These are phyloP conservation scores for Lachancea nothofagi DNA, from an alignment of 805 yeast genomes.

Conservation along the genomic window DNA sequence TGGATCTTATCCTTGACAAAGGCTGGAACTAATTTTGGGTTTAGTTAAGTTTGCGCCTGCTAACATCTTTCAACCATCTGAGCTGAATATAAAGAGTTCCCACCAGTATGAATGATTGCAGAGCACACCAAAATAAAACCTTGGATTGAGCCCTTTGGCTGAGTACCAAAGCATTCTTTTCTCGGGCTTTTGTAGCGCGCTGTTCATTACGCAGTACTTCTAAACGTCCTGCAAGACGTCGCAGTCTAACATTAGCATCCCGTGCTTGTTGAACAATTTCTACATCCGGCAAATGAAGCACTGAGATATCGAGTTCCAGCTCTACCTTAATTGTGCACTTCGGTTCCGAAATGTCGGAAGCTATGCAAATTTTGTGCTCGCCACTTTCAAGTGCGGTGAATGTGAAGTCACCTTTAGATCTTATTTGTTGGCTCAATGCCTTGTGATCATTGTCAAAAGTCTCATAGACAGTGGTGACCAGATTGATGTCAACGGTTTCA, in stretches of 20 bases:
- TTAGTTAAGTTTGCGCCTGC: too few relatives aligned
- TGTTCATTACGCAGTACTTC: constrained; percentile 62
- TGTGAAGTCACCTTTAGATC: constrained; percentile 61
- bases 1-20: too few relatives aligned
- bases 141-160: constrained; percentile 70
- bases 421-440: constrained; percentile 62
- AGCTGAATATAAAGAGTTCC: constrained; percentile 73
- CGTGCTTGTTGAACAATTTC: constrained; percentile 48
- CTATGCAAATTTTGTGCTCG: constrained; percentile 78
- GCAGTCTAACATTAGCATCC: constrained; percentile 22
- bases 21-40: too few relatives aligned
- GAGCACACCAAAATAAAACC: constrained; percentile 66
- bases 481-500: constrained; percentile 48
- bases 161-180: constrained; percentile 68
- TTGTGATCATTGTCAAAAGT: constrained; percentile 78
- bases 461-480: constrained; percentile 39
- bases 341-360: constrained; percentile 40
- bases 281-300: constrained; percentile 58
- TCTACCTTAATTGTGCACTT: constrained; percentile 58
- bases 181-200: constrained; percentile 56
- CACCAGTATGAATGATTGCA: constrained; percentile 63
- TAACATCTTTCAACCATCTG: constrained; percentile 71
- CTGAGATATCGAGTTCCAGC: constrained; percentile 68
- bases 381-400: constrained; percentile 82
- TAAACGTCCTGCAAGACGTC: constrained; percentile 52